Percentiles rank a stretch among this genome's conserved stretches.
Evolutionary conservation across 495 filamentous ascomycete species (phyloP).

Genomic region (Bacidia rubella): DNA sequence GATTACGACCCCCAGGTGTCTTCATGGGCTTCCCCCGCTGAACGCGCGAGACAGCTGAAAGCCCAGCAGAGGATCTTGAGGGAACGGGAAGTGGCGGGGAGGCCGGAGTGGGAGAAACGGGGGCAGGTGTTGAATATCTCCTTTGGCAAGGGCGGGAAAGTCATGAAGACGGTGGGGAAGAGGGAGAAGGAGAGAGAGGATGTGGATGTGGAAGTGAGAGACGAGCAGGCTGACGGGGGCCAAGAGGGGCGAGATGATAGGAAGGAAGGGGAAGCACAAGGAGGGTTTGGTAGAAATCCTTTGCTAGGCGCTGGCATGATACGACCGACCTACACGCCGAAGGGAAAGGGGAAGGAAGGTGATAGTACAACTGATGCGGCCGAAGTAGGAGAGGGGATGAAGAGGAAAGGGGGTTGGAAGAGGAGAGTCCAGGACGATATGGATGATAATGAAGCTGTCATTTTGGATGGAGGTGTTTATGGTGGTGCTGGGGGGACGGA

Average conservation of each 20-base stretch:
- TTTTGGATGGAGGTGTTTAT: constrained; percentile 70
- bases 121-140: constrained; percentile 41
- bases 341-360: constrained; percentile 29
- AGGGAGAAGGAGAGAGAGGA: not conserved
- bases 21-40: constrained; percentile 73
- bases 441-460: constrained; percentile 84
- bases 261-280: constrained; percentile 4
- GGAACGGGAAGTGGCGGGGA: constrained; percentile 61
- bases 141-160: constrained; percentile 1
- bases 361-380: constrained; percentile 26
- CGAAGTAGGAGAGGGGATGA: constrained; percentile 22
- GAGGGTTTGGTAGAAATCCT: constrained; percentile 70
- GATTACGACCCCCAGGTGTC: constrained; percentile 67
- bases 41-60: constrained; percentile 78
- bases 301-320: constrained; percentile 62
- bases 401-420: constrained; percentile 46
- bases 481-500: constrained; percentile 37
- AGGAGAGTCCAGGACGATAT: constrained; percentile 82
- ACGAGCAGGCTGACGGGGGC: not conserved
- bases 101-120: constrained; percentile 89
- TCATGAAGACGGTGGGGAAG: not conserved
- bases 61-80: constrained; percentile 76
- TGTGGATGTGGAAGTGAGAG: not conserved
- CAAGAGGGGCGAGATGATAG: not conserved
- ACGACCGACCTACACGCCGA: constrained; percentile 55